These are phyloP conservation scores for Fremontodendron californicum DNA, from an alignment of 345 rosid genomes.

Conservation along the genomic window DNA sequence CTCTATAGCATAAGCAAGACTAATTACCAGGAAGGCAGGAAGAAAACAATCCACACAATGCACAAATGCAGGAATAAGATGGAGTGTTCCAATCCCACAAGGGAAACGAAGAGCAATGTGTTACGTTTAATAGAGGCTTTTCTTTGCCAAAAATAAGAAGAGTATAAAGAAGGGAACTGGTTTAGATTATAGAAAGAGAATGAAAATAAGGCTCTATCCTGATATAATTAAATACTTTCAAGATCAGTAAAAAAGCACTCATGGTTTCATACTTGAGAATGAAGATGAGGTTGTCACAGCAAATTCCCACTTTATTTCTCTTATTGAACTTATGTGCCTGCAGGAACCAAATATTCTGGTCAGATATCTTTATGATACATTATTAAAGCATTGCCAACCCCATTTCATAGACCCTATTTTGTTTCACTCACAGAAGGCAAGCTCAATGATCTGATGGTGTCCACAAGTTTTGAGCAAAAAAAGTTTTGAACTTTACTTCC, in stretches of 20 bases:
- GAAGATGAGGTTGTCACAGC: constrained; percentile 56
- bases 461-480: neutral
- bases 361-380: neutral
- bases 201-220: constrained; percentile 7
- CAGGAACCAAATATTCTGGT: constrained; percentile 45
- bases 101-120: neutral
- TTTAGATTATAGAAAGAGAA: neutral
- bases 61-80: neutral
- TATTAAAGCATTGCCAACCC: neutral
- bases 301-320: constrained; percentile 44
- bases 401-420: constrained; percentile 1
- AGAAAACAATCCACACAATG: neutral
- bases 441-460: neutral
- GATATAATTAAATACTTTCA: constrained; percentile 19
- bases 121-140: neutral
- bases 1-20: neutral
- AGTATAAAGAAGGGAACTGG: neutral
- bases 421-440: neutral
- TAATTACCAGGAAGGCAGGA: neutral
- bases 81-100: neutral
- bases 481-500: neutral
- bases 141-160: neutral
- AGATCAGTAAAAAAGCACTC: constrained; percentile 27
- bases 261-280: constrained; percentile 58
- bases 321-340: constrained; percentile 88